Conservation (phyloP, 768 basidiomycete species). For the Lactifluus echinatus region DNA sequence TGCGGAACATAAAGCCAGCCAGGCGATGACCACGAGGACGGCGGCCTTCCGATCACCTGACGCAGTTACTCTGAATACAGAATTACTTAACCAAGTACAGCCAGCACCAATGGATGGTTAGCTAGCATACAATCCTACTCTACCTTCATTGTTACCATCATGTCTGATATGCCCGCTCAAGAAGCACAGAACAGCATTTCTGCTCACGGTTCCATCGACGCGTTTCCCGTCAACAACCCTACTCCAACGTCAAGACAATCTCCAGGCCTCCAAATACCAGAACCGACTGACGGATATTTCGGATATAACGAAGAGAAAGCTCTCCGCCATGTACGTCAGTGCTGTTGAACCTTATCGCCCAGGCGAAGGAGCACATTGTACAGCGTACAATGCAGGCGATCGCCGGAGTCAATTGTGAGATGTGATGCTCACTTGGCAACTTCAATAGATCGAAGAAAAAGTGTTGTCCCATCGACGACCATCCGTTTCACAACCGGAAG, state of each 20-base stretch:
- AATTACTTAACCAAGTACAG: no score
- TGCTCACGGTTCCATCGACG: not conserved
- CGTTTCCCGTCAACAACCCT: not conserved
- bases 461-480: conserved; percentile 54
- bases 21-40: no score
- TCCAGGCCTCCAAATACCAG: conserved; percentile 32
- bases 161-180: not conserved
- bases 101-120: no score
- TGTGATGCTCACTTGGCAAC: not conserved
- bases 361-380: not conserved
- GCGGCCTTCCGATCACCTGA: conserved; percentile 3
- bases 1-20: no score
- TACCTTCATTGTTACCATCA: not conserved
- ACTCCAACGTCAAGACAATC: conserved; percentile 2
- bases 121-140: not conserved
- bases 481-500: conserved; percentile 38
- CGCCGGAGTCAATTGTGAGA: not conserved
- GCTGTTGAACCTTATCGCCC: not conserved
- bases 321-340: conserved; percentile 53
- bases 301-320: conserved; percentile 74
- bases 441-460: conserved; percentile 62
- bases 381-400: not conserved
- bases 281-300: conserved; percentile 66
- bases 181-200: not conserved
- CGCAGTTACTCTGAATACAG: no score